Conservation (phyloP, 2,329 filamentous ascomycete species). For the Simplicillium sp. region DNA sequence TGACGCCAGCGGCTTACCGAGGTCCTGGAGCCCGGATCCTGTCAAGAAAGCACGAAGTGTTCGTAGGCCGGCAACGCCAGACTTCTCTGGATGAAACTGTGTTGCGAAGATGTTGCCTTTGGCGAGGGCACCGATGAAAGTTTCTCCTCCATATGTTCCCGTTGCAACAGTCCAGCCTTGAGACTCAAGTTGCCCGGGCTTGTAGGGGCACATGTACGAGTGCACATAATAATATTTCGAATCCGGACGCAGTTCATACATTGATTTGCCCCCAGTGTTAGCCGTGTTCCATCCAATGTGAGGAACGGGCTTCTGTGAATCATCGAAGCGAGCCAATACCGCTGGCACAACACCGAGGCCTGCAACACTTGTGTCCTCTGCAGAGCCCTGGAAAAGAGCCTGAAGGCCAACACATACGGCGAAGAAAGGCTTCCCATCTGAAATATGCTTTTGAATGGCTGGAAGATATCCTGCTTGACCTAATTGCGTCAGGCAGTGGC, state of each 20-base stretch:
- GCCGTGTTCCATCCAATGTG: conserved; percentile 99
- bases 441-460: conserved; percentile 73
- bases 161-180: conserved; percentile 91
- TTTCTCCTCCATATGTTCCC: conserved; percentile 76
- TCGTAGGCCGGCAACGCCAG: conserved; percentile 76
- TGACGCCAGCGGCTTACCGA: conserved; percentile 21
- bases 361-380: conserved; percentile 61
- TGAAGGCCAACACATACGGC: conserved; percentile 94
- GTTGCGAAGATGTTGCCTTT: conserved; percentile 81
- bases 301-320: conserved; percentile 77
- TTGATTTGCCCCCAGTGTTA: conserved; percentile 43
- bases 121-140: conserved; percentile 84
- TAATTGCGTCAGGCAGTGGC: conserved; percentile 85
- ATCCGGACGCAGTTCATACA: conserved; percentile 69
- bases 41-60: conserved; percentile 79
- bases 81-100: conserved; percentile 98
- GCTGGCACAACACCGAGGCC: conserved; percentile 71
- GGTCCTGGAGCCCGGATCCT: conserved; percentile 49
- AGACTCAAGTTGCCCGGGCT: conserved; percentile 61
- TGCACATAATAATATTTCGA: conserved; percentile 99
- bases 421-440: conserved; percentile 93
- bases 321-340: conserved; percentile 66
- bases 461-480: conserved; percentile 73
- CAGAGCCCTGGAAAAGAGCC: conserved; percentile 77
- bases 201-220: conserved; percentile 79